Evolutionary conservation across 179 eudicot genomes (phyloP).

Genomic region (Drosera spatulata): DNA sequence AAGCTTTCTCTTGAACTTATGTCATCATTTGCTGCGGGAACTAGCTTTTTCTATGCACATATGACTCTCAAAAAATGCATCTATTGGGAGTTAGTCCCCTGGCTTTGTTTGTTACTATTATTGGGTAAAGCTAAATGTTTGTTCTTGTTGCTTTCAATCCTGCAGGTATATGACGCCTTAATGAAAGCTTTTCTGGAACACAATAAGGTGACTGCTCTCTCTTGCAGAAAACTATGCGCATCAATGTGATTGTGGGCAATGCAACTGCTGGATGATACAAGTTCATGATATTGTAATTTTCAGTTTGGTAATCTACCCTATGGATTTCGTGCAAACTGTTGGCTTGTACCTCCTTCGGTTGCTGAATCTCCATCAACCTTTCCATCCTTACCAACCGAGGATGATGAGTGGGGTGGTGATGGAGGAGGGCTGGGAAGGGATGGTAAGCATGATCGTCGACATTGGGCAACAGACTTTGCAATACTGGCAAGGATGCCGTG

Average conservation of each 20-base stretch:
- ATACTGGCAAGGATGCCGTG: conserved; percentile 82
- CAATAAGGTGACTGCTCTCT: conserved; percentile 41
- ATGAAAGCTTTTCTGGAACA: conserved; percentile 83
- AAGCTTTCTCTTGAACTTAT: too few species aligned
- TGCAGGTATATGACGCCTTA: conserved; percentile 75
- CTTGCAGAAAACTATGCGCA: too few species aligned
- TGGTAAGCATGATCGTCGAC: conserved; percentile 44
- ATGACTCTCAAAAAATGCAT: too few species aligned
- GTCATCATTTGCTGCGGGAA: too few species aligned
- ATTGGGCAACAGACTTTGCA: conserved; percentile 69
- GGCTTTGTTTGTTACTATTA: neutral
- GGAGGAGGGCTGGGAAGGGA: conserved; percentile 84
- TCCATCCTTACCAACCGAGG: conserved; percentile 74
- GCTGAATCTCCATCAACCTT: conserved; percentile 51
- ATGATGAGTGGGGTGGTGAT: conserved; percentile 81
- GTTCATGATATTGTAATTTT: conserved; percentile 10
- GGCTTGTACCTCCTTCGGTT: conserved; percentile 69
- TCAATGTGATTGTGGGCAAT: too few species aligned
- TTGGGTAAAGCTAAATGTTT: neutral
- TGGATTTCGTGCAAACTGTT: conserved; percentile 87
- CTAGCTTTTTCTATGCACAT: too few species aligned
- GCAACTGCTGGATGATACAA: conserved; percentile 2
- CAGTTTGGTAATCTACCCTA: conserved; percentile 95
- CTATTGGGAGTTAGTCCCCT: too few species aligned
- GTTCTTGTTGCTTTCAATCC: neutral